Base-by-base conservation (phyloP, 768 basidiomycete genomes). In the Russula sp. region DNA sequence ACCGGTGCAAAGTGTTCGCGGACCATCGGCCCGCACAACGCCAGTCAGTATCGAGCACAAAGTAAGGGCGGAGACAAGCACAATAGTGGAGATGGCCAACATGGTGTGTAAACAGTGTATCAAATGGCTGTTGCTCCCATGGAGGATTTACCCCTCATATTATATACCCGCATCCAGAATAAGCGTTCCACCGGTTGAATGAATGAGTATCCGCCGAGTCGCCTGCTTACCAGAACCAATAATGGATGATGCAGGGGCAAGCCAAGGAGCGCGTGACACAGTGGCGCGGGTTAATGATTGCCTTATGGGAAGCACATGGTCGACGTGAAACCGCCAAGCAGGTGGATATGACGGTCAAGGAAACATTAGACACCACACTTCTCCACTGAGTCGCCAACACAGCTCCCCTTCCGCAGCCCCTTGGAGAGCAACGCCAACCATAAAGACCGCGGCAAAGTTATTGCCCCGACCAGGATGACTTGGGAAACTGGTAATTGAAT, bases 21-120 rank as follows among this genome's bases (percentile, higher is more conserved):
- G 63, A 20, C 61, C 63, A 20, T 0, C 6, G 3, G 62, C 63
- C n/a, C 49, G 40, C 42, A 65, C 59, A 31, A 62, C 14, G n/a
- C 42, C 34, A 13, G 40, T 44, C 55, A 62, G 27, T 2, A 44
- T 32, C 18, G 61, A 44, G 20, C 14, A 16, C 37, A 63, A 45
- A 37, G 49, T 40, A 31, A 64, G 54, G 31, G 42, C 48, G 27
- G 60, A 51, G 35, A 62, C 31, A n/a, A 42, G n/a, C 13, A 18
- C 32, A 47, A 37, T 14, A 48, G 51, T 34, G 44, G 45, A 48
- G 51, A 54, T 16, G 39, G 22, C 37, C 37, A 52, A 35, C 62
- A 63, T 63, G 47, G 4, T 59, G 18, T 4, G 45, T 14, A 13
- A 32, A 53, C 1, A 3, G 7, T 57, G n/a, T 7, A 42, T 47